Evolutionary conservation across 805 yeast species (phyloP), one percentile per base, ranked within the genome.

Genomic region (Tetrapisispora iriomotensis): DNA sequence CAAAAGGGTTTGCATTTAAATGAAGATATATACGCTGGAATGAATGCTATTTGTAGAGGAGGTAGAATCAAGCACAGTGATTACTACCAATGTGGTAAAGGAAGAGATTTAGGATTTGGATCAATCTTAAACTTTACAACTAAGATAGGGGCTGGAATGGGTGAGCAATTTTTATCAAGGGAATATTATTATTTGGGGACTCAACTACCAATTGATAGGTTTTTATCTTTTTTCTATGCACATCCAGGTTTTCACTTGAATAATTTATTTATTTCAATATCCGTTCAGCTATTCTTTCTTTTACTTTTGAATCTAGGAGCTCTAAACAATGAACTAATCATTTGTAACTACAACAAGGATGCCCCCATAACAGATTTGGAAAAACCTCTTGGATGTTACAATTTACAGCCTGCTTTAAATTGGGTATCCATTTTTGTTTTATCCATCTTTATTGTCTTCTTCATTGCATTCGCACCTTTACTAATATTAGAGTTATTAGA

Each of bases 111-210:
- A 40, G 97, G 97, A 3, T 90, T 90, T 63, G 82, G 87, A 1
- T 84, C 96, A 0, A 87, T 90, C 47, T 67, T 90, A 49, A 90
- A 88, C 56, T 90, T 90, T 66, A 90, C 96, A 0, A 82, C 95
- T 2, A 90, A 90, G 64, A 88, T 90, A 56, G 97, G 97, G 3
- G 92, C 95, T 31, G 97, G 97, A 37, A 90, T 90, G 97, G 97
- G 97, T 8, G 97, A 90, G 58, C 97, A 90, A 60, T 73, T 88
- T 60, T 64, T 90, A 25, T 85, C 95, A 6, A 72, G 97, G 53
- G 97, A 90, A 54, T 86, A 88, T 61, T 90, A 80, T 58, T 86
- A 84, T 60, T 61, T 90, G 44, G 96, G 97, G 1, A 85, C 95
- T 2, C 85, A 79, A 50, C 66, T 90, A 39, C 95, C 96, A 2